Evolutionary conservation across 2,329 filamentous ascomycete species (phyloP).

Genomic region (Pyrenophora graminea): DNA sequence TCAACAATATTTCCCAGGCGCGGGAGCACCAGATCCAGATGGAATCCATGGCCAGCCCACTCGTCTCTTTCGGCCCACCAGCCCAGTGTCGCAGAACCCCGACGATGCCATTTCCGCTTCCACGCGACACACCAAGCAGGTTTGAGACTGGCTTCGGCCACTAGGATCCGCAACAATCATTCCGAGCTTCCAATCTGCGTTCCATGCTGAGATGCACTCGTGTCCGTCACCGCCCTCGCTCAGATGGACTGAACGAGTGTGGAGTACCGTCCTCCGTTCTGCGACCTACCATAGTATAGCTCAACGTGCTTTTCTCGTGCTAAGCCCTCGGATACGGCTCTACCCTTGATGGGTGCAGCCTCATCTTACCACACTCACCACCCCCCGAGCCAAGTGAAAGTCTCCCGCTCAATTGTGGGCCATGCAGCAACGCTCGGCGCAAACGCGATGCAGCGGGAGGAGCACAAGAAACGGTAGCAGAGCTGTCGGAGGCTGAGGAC

Average conservation of each 20-base stretch:
- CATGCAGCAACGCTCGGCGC: conserved; percentile 1
- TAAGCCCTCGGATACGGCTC: neutral
- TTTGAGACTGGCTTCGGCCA: conserved; percentile 16
- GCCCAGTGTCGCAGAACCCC: conserved; percentile 33
- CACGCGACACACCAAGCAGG: conserved; percentile 40
- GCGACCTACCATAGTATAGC: neutral
- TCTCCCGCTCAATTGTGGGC: neutral
- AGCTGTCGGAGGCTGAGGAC: conserved; percentile 18
- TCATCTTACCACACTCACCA: neutral
- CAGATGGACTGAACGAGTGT: neutral
- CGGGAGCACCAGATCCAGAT: conserved; percentile 5
- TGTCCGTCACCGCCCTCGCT: conserved; percentile 21
- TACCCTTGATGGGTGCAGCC: neutral
- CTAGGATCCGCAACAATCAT: conserved; percentile 17
- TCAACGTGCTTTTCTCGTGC: neutral
- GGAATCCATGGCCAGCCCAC: conserved; percentile 7
- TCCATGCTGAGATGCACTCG: conserved; percentile 15
- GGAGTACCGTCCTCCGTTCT: neutral
- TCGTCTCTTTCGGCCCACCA: conserved; percentile 15
- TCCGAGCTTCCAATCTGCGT: conserved; percentile 28
- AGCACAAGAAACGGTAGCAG: neutral
- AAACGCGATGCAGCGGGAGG: neutral
- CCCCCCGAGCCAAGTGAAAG: neutral
- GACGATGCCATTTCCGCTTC: conserved; percentile 35
- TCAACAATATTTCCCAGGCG: conserved; percentile 5